Base-by-base conservation (phyloP, 1,284 basidiomycete species). In the Moesziomyces aphidis region DNA sequence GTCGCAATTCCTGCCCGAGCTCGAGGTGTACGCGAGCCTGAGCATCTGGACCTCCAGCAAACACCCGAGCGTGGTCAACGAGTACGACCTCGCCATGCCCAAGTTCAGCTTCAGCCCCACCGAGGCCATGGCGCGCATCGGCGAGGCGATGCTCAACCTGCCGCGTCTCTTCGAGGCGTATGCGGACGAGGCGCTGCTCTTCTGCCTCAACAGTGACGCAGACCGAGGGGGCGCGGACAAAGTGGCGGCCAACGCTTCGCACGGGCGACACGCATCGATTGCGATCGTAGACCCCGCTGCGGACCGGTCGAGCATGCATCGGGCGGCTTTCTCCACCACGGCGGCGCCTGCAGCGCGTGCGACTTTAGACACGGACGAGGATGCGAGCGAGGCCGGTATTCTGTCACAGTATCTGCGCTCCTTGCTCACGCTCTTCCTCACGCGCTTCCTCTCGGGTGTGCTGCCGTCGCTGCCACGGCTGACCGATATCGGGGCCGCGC, bases 151-250 rank as follows among this genome's bases (percentile, higher is more conserved):
- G 50, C 88, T 98, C 44, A 97, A 97, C 85, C 89, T 99, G 6
- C 94, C 96, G 1, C 87, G 95, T 52, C 87, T 98, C 22, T 96
- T 99, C 83, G 95, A 98, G 84, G 92, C 95, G 19, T 95, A 97
- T 81, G 93, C 92, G 5, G 91, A 93, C 56, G 95, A 97, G 83
- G 92, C 93, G 73, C 87, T 96, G 4, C 92, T 94, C 0, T 89
- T 88, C 78, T 86, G 94, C 58, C 46, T 74, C 0, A 15, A 49
- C 24, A 54, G 55, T 21, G 45, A 56, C 44, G 59, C 21, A 7
- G 50, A 26, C 17, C 28, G 46, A 21, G 52, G 86, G 89, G 19
- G 85, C 91, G n/a, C 87, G 87, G 13, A 34, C 23, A 7, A 22
- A 19, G 46, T 22, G 1, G 52, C 43, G 28, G 39, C 39, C 0